phyloP scores from a whole-genome alignment of 306 rosid genomes.

The Morella rubra region DNA sequence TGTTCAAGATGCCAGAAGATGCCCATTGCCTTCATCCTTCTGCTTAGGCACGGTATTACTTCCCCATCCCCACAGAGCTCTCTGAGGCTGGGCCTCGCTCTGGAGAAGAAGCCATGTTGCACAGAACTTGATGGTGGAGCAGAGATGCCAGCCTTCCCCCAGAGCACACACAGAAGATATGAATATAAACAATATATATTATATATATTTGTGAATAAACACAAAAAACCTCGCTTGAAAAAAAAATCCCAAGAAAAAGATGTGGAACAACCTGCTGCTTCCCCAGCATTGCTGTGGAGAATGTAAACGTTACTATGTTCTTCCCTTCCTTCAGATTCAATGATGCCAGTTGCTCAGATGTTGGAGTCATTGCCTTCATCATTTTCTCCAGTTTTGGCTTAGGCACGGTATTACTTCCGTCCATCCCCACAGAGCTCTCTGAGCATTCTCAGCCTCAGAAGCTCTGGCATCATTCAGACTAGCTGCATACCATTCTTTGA shows the following conservation, averaged over 20 bases:
- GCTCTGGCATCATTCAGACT: slow-evolving; percentile 29
- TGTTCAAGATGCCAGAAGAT: no score
- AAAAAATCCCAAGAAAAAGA: slow-evolving; percentile 22
- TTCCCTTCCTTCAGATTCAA: slow-evolving; percentile 84
- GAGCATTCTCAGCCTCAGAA: slow-evolving; percentile 40
- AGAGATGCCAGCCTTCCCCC: no score
- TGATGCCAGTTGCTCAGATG: slow-evolving; percentile 89
- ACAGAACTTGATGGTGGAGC: no score
- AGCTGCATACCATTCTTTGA: slow-evolving; percentile 39
- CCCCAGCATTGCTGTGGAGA: slow-evolving; percentile 75
- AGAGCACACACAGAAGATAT: no score
- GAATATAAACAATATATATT: not conserved
- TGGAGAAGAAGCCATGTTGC: no score
- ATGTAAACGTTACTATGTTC: slow-evolving; percentile 75
- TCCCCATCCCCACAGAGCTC: no score
- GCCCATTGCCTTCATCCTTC: no score
- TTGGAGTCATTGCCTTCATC: slow-evolving; percentile 59
- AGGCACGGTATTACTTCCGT: slow-evolving; percentile 30
- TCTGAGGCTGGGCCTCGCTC: no score
- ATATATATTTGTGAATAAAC: no score
- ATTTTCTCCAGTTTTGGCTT: slow-evolving; percentile 41
- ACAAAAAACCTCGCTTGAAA: not conserved
- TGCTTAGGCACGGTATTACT: no score
- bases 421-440: slow-evolving; percentile 34
- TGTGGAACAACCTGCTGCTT: slow-evolving; percentile 58